phyloP scores from a whole-genome alignment of 2,329 filamentous ascomycete genomes.

The Biscogniauxia mediterranea region DNA sequence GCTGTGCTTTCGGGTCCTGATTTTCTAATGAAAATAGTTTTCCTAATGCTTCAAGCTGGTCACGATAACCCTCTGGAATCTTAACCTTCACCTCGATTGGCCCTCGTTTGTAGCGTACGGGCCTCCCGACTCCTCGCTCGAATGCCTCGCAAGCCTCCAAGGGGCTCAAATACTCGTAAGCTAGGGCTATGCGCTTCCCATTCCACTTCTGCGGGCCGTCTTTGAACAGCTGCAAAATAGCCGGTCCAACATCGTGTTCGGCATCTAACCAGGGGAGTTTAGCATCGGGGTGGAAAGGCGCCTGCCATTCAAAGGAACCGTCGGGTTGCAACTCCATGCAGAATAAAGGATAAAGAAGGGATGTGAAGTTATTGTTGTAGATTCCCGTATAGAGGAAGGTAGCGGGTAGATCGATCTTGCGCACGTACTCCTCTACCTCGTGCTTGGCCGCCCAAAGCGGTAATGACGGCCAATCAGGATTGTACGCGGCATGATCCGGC shows the following conservation, averaged over 20 bases:
- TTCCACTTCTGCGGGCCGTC: slow-evolving; percentile 86
- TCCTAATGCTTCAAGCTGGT: slow-evolving; percentile 74
- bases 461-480: slow-evolving; percentile 73
- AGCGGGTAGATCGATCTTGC: slow-evolving; percentile 75
- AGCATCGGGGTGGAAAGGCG: slow-evolving; percentile 86
- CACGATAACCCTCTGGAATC: slow-evolving; percentile 82
- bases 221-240: slow-evolving; percentile 91
- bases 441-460: slow-evolving; percentile 93
- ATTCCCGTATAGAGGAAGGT: slow-evolving; percentile 97
- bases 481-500: slow-evolving; percentile 87
- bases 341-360: slow-evolving; percentile 86
- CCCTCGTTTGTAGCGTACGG: slow-evolving; percentile 73
- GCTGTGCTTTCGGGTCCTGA: slow-evolving; percentile 54
- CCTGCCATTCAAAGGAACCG: slow-evolving; percentile 87
- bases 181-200: slow-evolving; percentile 74
- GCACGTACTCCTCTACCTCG: slow-evolving; percentile 86
- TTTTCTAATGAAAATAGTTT: slow-evolving; percentile 54
- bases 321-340: slow-evolving; percentile 87
- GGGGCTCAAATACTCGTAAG: slow-evolving; percentile 86
- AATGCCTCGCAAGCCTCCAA: slow-evolving; percentile 80
- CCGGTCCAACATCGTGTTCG: slow-evolving; percentile 92
- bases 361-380: slow-evolving; percentile 99
- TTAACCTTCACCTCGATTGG: slow-evolving; percentile 82
- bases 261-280: slow-evolving; percentile 94
- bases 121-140: slow-evolving; percentile 71